These are phyloP conservation scores for Tetraselmis chui DNA, from an alignment of 139 green algal genomes.

Conservation along the genomic window DNA sequence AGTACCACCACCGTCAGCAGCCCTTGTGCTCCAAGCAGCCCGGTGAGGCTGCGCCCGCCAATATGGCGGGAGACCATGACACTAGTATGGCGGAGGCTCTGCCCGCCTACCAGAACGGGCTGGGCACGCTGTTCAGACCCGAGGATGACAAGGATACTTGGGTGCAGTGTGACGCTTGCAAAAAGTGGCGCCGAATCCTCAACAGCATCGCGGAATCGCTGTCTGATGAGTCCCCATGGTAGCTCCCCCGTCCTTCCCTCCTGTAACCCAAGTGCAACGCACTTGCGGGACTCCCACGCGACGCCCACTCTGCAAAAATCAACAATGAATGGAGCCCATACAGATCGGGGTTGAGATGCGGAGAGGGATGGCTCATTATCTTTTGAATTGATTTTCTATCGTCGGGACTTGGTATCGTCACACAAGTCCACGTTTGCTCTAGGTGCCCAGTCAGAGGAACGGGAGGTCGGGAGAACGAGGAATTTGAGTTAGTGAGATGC, in stretches of 20 bases:
- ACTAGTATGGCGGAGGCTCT: neutral
- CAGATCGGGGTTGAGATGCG: too few species aligned
- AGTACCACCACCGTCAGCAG: neutral
- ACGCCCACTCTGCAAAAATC: too few species aligned
- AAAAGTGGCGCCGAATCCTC: conserved; percentile 71
- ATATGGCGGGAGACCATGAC: neutral
- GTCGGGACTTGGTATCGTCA: neutral
- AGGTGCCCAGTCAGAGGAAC: too few species aligned
- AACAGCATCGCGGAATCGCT: conserved; percentile 35
- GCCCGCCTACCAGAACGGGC: too few species aligned
- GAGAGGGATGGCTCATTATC: too few species aligned
- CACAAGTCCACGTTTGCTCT: neutral
- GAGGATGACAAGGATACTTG: conserved; percentile 33
- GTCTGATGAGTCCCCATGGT: conserved; percentile 59
- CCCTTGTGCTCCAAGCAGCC: too few species aligned
- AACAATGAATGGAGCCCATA: too few species aligned
- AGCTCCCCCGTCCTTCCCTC: neutral
- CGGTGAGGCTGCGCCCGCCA: neutral
- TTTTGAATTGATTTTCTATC: too few species aligned
- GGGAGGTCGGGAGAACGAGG: neutral
- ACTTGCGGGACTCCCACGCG: too few species aligned
- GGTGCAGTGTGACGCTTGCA: conserved; percentile 78
- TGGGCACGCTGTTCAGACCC: too few species aligned
- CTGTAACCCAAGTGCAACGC: too few species aligned
- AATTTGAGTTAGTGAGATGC: neutral